Evolutionary conservation across 2,329 filamentous ascomycete genomes (phyloP).

Genomic region (Fusarium xylarioides): DNA sequence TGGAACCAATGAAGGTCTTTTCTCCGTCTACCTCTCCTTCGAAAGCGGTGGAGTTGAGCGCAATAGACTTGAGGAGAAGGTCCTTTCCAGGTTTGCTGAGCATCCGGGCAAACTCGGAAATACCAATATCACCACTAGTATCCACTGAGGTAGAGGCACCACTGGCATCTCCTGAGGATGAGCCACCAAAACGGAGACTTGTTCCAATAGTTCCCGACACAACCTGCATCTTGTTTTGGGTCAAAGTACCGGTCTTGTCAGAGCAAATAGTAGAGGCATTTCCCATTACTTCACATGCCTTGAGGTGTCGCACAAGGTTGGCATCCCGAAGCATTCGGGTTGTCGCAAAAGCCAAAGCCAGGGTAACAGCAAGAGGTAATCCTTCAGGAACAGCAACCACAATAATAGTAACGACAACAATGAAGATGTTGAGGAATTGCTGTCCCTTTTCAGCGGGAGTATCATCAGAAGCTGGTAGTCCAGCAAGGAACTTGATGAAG

Average conservation of each 20-base stretch:
- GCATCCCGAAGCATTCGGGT: slow-evolving; percentile 81
- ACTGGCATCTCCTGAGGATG: slow-evolving; percentile 39
- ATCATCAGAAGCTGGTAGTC: slow-evolving; percentile 62
- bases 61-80: slow-evolving; percentile 67
- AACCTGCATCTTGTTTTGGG: slow-evolving; percentile 75
- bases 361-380: slow-evolving; percentile 78
- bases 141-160: slow-evolving; percentile 41
- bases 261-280: slow-evolving; percentile 78
- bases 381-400: slow-evolving; percentile 84
- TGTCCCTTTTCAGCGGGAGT: slow-evolving; percentile 80
- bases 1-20: slow-evolving; percentile 76
- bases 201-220: slow-evolving; percentile 69
- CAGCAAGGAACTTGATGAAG: slow-evolving; percentile 83
- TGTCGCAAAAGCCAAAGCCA: slow-evolving; percentile 80
- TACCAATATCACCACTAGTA: slow-evolving; percentile 50
- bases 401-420: slow-evolving; percentile 81
- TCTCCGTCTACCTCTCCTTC: slow-evolving; percentile 76
- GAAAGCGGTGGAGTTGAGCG: slow-evolving; percentile 78
- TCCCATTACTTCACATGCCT: slow-evolving; percentile 84
- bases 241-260: slow-evolving; percentile 74
- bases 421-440: slow-evolving; percentile 78
- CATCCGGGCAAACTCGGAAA: slow-evolving; percentile 57
- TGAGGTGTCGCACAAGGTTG: slow-evolving; percentile 79
- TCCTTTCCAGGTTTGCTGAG: slow-evolving; percentile 60
- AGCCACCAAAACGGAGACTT: slow-evolving; percentile 62